Conservation (phyloP, 306 rosid species). For the Cucurbita moschata region DNA sequence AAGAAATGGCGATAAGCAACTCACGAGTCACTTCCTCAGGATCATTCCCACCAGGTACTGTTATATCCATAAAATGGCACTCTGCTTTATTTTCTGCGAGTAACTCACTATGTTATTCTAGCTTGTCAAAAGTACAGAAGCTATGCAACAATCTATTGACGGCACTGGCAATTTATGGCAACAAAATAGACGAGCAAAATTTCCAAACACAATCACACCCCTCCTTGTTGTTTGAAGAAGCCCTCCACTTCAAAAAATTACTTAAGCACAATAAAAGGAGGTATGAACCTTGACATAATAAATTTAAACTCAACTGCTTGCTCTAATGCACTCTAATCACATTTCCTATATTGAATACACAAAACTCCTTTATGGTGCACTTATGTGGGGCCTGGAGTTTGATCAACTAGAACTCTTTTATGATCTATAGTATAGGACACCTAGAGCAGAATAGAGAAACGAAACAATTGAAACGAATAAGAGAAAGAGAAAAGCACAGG, state of each 20-base stretch:
- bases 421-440: background rate
- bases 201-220: background rate
- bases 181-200: background rate
- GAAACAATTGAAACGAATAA: background rate
- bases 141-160: background rate
- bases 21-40: slow-evolving; percentile 41
- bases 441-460: background rate
- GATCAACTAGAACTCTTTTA: background rate
- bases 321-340: background rate
- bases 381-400: background rate
- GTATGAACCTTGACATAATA: background rate
- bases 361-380: background rate
- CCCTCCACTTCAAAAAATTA: background rate
- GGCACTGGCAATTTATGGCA: background rate
- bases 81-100: slow-evolving; percentile 14
- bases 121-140: background rate
- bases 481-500: background rate
- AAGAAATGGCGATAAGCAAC: slow-evolving; percentile 37
- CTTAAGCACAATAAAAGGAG: background rate
- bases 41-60: slow-evolving; percentile 16
- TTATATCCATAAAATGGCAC: slow-evolving; percentile 33
- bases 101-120: background rate
- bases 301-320: background rate
- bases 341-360: background rate
- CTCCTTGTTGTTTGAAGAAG: background rate